Evolutionary conservation across 1,139 yeast species (phyloP).

Genomic region (Kodamaea fungicola): DNA sequence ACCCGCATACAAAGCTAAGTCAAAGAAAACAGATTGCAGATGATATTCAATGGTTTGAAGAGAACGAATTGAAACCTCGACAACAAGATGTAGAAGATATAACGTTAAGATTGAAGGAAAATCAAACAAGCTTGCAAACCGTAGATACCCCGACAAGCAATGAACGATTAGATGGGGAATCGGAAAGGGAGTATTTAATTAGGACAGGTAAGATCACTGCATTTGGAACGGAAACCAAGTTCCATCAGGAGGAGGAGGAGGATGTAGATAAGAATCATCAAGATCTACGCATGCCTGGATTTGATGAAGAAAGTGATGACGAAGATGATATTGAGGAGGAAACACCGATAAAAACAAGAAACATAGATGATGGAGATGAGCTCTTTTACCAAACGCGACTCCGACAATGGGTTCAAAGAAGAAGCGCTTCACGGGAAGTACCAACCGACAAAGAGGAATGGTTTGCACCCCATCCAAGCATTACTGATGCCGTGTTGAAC

Average conservation of each 20-base stretch:
- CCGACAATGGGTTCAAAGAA: constrained; percentile 51
- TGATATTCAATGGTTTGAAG: constrained; percentile 53
- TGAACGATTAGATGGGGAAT: constrained; percentile 57
- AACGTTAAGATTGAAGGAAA: constrained; percentile 43
- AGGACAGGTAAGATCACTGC: constrained; percentile 95
- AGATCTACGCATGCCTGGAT: constrained; percentile 38
- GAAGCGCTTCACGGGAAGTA: constrained; percentile 32
- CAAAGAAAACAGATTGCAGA: constrained; percentile 53
- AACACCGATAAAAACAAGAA: constrained; percentile 16
- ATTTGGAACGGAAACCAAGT: constrained; percentile 69
- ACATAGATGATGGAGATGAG: constrained; percentile 81
- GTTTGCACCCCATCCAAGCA: constrained; percentile 72
- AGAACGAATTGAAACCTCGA: constrained; percentile 51
- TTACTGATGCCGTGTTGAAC: constrained; percentile 72
- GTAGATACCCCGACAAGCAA: constrained; percentile 2
- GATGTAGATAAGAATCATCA: constrained; percentile 27
- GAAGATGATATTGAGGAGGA: constrained; percentile 2
- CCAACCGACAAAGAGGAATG: constrained; percentile 46
- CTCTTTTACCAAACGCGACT: constrained; percentile 55
- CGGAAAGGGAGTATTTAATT: constrained; percentile 74
- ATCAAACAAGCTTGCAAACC: constrained; percentile 1
- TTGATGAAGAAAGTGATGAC: constrained; percentile 12
- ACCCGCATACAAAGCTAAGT: constrained; percentile 62
- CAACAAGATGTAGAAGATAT: constrained; percentile 68
- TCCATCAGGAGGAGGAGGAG: constrained; percentile 25